Evolutionary conservation across 2,329 filamentous ascomycete genomes (phyloP), one percentile per base, ranked within the genome.

Genomic region (Aspergillus viridinutans): DNA sequence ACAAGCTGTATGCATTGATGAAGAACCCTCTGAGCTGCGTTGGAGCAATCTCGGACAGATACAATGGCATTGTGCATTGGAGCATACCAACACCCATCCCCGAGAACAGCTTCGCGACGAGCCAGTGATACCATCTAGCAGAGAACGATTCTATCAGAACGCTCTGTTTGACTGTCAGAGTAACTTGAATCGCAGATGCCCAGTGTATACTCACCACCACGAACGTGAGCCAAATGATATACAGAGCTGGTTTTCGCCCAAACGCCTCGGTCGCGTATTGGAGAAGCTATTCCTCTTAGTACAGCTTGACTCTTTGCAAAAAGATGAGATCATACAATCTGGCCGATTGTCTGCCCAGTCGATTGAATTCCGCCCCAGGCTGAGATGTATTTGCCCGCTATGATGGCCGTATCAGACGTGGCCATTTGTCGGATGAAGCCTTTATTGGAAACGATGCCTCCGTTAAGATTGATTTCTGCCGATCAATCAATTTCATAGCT

Each of bases 11-110:
- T 6, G 69, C 67, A 59, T 78, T 77, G 35, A 78, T 69, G 32
- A 65, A 67, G 40, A 74, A 70, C 21, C 77, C 78, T 20, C 76
- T 68, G 1, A 78, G 66, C 7, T 75, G 72, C 0, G 73, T 72
- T 0, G 77, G 77, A 0, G 77, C 72, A 0, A 75, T 65, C 56
- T 80, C 76, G 2, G 75, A 69, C 4, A 80, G 68, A 55, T 78
- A 79, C 0, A 75, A 68, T 0, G 76, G 75, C 32, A 79, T 56
- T 0, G 76, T 78, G 7, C 73, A 71, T 54, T 78, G 76, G 3
- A 79, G 62, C 61, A 75, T 74, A 3, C 77, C 77, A 0, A 78
- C 73, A 3, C 75, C 77, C 55, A 77, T 73, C 12, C 77, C 77
- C 2, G 67, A 68, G 49, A 69, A 69, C 3, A 69, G 60, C 42